Base-by-base conservation (phyloP, 768 basidiomycete genomes). In the Mycena polygramma region DNA sequence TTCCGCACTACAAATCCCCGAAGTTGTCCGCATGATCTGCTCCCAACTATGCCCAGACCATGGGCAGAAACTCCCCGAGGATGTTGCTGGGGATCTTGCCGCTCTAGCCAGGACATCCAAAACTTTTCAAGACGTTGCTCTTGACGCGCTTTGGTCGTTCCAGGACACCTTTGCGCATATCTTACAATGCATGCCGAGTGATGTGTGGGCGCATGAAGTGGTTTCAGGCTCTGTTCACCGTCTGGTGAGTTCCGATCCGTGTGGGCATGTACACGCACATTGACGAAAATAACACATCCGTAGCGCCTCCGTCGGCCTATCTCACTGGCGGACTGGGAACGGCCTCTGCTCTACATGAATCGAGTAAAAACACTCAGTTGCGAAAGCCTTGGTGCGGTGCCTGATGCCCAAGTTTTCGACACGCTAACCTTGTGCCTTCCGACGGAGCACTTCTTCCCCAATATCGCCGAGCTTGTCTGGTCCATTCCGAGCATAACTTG, bases 401-500 rank as follows among this genome's bases (percentile, higher is more conserved):
- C 41, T 6, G 41, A 39, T 19, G 8, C 37, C 9, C 39, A 13
- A 11, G 22, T 58, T 14, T 58, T 58, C 43, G 57, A 58, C 17
- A 45, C 57, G 0, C 24, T 45, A 3, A 58, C 22, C 15, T 19
- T 45, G 24, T 43, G 22, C 24, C 57, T 26, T 17, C 57, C 57
- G 24, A 30, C 11, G 13, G 57, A 45, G 14, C 41, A 58, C 24
- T 58, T 58, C 41, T 58, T 58, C 41, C 57, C 57, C 22, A 58
- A 58, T 45, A 48, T 48, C 10, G 46, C 1, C 46, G 20, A 17
- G 20, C 46, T 48, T 3, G 8, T 48, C 46, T 48, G 46, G 46
- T 48, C 8, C 46, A 4, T 20, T 48, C 17, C 46, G 19, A 8
- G 19, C 2, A 43, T 11, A 43, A 13, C 41, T 17, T 43, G 13